Evolutionary conservation across 75 land plant species (phyloP).

Genomic region (Adiantum capillusveneris): DNA sequence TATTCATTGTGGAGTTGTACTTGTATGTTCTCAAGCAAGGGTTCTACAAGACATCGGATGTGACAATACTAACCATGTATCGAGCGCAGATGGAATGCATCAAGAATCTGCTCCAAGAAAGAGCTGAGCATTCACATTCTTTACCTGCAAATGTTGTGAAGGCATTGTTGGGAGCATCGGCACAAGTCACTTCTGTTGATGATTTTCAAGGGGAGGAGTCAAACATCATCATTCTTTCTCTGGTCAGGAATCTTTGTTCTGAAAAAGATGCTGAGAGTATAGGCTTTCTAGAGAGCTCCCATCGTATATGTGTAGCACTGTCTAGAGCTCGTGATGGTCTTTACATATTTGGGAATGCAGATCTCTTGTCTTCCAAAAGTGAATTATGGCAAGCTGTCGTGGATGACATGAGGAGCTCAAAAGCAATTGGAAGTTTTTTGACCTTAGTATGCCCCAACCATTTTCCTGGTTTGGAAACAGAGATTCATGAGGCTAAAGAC

Average conservation of each 20-base stretch:
- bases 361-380: slow-evolving; percentile 17
- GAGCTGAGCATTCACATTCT: slow-evolving; percentile 2
- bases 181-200: slow-evolving; percentile 20
- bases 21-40: slow-evolving; percentile 20
- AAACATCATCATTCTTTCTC: slow-evolving; percentile 33
- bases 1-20: slow-evolving; percentile 14
- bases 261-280: slow-evolving; percentile 16
- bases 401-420: background rate
- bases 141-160: background rate
- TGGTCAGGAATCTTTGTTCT: slow-evolving; percentile 15
- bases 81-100: slow-evolving; percentile 14
- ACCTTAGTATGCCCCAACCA: slow-evolving; percentile 21
- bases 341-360: slow-evolving; percentile 19
- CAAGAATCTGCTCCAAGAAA: slow-evolving; percentile 3
- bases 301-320: slow-evolving; percentile 16
- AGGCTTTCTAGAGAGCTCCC: slow-evolving; percentile 19
- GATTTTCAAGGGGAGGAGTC: slow-evolving; percentile 36
- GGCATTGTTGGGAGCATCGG: background rate
- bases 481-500: slow-evolving; percentile 14
- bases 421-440: slow-evolving; percentile 11
- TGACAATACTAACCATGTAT: slow-evolving; percentile 26
- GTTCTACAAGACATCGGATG: slow-evolving; percentile 9
- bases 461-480: slow-evolving; percentile 7
- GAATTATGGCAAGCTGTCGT: slow-evolving; percentile 16
- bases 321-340: slow-evolving; percentile 14